Conservation (phyloP, 2,329 filamentous ascomycete genomes). For the Nemania abortiva region DNA sequence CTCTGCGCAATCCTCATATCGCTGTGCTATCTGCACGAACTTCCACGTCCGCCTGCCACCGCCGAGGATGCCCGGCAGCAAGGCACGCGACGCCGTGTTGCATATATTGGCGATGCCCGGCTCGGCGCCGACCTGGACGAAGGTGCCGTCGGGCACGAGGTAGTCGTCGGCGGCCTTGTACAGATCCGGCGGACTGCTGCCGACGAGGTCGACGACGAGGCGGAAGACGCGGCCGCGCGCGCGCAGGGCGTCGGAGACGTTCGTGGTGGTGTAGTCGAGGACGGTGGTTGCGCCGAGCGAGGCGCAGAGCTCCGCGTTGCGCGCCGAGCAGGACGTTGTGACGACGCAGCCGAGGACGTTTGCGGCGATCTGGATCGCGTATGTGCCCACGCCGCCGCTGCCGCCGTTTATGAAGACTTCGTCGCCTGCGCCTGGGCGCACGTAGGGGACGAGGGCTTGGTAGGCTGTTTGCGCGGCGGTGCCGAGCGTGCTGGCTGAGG, state of each 20-base stretch:
- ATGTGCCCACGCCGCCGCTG: constrained; percentile 71
- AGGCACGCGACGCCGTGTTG: constrained; percentile 41
- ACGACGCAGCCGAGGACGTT: constrained; percentile 71
- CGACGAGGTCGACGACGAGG: constrained; percentile 70
- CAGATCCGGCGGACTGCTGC: constrained; percentile 58
- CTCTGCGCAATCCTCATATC: constrained; percentile 59
- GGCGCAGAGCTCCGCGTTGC: constrained; percentile 68
- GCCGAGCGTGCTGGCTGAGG: constrained; percentile 58
- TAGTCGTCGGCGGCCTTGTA: constrained; percentile 66
- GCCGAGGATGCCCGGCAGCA: constrained; percentile 53
- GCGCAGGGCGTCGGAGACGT: constrained; percentile 62
- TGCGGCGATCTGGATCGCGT: constrained; percentile 73
- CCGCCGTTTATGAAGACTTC: constrained; percentile 75
- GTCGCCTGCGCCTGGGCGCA: constrained; percentile 60
- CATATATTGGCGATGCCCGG: constrained; percentile 41
- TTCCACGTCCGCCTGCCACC: constrained; percentile 58
- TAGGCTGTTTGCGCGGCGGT: constrained; percentile 63
- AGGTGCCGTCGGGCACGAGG: constrained; percentile 62
- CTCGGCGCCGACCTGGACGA: constrained; percentile 63
- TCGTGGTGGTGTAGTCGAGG: constrained; percentile 67
- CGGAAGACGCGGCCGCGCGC: constrained; percentile 62
- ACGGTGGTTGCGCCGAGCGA: constrained; percentile 72
- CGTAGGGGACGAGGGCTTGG: constrained; percentile 60
- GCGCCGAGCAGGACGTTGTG: constrained; percentile 67
- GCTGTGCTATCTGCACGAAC: constrained; percentile 54